Conservation (phyloP, 306 rosid species). For the Vigna reflexopilosa region DNA sequence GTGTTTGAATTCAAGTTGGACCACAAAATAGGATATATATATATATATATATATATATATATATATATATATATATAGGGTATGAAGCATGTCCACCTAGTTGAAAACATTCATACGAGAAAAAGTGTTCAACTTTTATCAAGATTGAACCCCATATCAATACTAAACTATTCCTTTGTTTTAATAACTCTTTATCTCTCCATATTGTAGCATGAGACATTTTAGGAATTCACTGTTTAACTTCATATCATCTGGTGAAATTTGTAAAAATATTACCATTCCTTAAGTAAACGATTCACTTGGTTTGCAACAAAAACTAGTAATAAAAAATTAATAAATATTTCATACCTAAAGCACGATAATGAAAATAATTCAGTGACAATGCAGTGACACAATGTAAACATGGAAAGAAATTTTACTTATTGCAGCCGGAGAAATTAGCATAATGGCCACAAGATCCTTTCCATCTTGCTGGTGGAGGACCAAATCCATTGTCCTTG, state of each 20-base stretch:
- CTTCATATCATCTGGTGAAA: neutral
- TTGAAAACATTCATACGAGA: neutral
- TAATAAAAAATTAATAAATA: too few relatives aligned
- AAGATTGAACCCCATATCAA: neutral
- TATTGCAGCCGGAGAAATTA: constrained; percentile 94
- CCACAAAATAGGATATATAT: neutral
- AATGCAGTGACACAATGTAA: constrained; percentile 4
- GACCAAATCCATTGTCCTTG: constrained; percentile 74
- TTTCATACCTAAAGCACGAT: too few relatives aligned
- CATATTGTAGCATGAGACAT: neutral
- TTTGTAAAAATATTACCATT: constrained; percentile 12
- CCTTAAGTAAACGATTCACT: constrained; percentile 2
- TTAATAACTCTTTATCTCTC: neutral
- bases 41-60: too few relatives aligned
- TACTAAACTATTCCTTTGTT: neutral
- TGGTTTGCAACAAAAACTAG: too few relatives aligned
- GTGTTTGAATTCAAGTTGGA: neutral
- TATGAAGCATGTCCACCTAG: neutral
- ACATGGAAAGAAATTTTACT: constrained; percentile 55
- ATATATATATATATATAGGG: neutral
- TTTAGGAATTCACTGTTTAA: neutral
- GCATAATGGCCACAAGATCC: constrained; percentile 75
- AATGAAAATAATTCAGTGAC: too few relatives aligned
- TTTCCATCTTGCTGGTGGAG: constrained; percentile 87
- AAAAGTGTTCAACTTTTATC: neutral